Conservation (phyloP, 805 yeast species). For the Wickerhamiella vanderwaltii region DNA sequence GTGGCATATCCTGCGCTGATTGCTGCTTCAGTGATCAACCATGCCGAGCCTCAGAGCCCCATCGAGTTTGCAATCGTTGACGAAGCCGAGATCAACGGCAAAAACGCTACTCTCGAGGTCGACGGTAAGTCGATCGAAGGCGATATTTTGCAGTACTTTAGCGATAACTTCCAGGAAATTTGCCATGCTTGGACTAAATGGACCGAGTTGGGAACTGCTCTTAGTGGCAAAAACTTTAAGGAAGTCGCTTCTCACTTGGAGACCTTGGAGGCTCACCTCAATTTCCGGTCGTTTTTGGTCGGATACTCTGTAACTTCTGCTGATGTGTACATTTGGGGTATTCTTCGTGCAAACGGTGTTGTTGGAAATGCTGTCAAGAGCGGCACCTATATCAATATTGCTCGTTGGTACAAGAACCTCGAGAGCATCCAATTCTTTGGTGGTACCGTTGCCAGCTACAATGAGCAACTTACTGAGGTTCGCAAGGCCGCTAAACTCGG, state of each 20-base stretch:
- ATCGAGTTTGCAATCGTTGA: conserved; percentile 58
- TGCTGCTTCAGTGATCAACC: conserved; percentile 65
- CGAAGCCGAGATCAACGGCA: conserved; percentile 48
- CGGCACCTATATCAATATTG: conserved; percentile 69
- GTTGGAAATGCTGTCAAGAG: conserved; percentile 83
- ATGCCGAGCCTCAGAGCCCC: conserved; percentile 31
- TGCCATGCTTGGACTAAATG: conserved; percentile 41
- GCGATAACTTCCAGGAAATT: conserved; percentile 32
- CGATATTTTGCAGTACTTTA: conserved; percentile 33
- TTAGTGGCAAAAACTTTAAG: conserved; percentile 78
- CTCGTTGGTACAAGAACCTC: conserved; percentile 84
- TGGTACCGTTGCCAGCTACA: conserved; percentile 50
- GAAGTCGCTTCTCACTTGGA: conserved; percentile 67
- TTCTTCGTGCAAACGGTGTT: conserved; percentile 80
- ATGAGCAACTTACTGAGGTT: conserved; percentile 58
- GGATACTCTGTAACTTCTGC: conserved; percentile 62
- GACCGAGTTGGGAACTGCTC: conserved; percentile 56
- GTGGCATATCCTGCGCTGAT: conserved; percentile 69
- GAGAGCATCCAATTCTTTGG: conserved; percentile 56
- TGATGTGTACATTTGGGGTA: conserved; percentile 89
- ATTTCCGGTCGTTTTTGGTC: conserved; percentile 66
- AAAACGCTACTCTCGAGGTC: conserved; percentile 24
- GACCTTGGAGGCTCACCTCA: conserved; percentile 67
- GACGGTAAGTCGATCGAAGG: conserved; percentile 35
- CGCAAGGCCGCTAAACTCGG: conserved; percentile 58